Evolutionary conservation across 129 eudicot genomes (phyloP), one percentile per base, ranked within the genome.

Genomic region (Silybum marianum): DNA sequence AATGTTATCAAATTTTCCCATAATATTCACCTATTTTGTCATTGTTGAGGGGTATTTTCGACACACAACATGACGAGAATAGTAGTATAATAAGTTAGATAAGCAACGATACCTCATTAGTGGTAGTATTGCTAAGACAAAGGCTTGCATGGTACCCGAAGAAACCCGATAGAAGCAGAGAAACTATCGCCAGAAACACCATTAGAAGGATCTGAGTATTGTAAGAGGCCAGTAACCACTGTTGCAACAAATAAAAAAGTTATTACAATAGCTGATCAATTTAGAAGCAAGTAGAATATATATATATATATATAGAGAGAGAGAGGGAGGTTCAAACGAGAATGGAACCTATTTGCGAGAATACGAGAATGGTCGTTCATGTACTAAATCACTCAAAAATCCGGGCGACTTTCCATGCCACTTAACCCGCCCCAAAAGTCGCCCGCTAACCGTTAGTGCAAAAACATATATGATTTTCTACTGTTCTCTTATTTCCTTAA

Each of bases 191-290:
- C 82, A 95, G 78, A 72, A 95, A 95, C 81, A 95, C 97, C 93
- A 95, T 86, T 62, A 90, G 22, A 71, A 95, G 97, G 84, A 95
- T 87, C 85, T 92, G 99, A 11, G 97, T 92, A 90, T 95, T 95
- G 83, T 90, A 89, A 77, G 97, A 85, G 78, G 80, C 84, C 90
- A 95, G 72, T 82, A 95, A 87, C 99, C 99, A 95, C 99, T 95
- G 97, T 82, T 58, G 75, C 75, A 84, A 84, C 72, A 81, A 85
- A 65, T 38, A 67, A 73, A 32, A 32, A 79, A 30, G 39, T 42
- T 9, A 87, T 76, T 82, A 71, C 40, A 74, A 75, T 21, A 67
- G 42, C 62, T 18, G 22, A 3, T 32, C 36, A 32, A 32, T 32
- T 32, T 4, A 32, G 36, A 32, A 32, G 36, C 36, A 4, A 3